Percentiles rank a stretch among this genome's conserved stretches.
Conservation (phyloP, 495 filamentous ascomycete species). For the Talaromyces borbonicus region DNA sequence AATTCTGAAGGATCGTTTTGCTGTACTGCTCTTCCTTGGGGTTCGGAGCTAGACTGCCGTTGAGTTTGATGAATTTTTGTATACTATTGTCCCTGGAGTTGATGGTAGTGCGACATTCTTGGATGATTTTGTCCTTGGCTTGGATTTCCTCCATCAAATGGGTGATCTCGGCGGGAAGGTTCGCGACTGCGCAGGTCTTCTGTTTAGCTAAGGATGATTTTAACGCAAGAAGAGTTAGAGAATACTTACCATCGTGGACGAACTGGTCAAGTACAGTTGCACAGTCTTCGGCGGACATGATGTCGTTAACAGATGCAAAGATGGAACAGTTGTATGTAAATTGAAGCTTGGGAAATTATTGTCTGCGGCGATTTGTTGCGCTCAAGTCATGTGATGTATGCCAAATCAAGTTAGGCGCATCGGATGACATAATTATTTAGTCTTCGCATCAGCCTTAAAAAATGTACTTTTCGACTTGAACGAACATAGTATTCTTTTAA, state of each 20-base stretch:
- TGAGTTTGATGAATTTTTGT: conserved; percentile 81
- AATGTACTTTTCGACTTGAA: neutral
- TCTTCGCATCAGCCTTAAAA: neutral
- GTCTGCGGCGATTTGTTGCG: neutral
- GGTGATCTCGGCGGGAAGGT: conserved; percentile 81
- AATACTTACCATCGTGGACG: conserved; percentile 57
- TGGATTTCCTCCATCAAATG: conserved; percentile 92
- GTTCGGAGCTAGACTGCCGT: conserved; percentile 72
- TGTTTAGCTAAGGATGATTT: neutral
- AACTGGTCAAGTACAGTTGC: conserved; percentile 89
- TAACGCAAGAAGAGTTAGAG: neutral
- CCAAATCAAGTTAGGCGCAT: neutral
- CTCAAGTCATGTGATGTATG: neutral
- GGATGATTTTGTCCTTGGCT: conserved; percentile 74
- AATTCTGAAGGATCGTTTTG: conserved; percentile 60
- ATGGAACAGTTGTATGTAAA: neutral
- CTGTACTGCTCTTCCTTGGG: conserved; percentile 74
- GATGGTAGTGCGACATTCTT: conserved; percentile 63
- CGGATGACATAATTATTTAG: neutral
- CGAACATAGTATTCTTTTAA: no score
- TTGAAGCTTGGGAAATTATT: neutral
- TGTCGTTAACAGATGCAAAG: neutral
- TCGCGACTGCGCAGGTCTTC: conserved; percentile 47
- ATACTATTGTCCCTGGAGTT: conserved; percentile 69
- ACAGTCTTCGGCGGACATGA: conserved; percentile 52